These are phyloP conservation scores for Lasiosphaeria hispida DNA, from an alignment of 495 filamentous ascomycete species.

Conservation along the genomic window DNA sequence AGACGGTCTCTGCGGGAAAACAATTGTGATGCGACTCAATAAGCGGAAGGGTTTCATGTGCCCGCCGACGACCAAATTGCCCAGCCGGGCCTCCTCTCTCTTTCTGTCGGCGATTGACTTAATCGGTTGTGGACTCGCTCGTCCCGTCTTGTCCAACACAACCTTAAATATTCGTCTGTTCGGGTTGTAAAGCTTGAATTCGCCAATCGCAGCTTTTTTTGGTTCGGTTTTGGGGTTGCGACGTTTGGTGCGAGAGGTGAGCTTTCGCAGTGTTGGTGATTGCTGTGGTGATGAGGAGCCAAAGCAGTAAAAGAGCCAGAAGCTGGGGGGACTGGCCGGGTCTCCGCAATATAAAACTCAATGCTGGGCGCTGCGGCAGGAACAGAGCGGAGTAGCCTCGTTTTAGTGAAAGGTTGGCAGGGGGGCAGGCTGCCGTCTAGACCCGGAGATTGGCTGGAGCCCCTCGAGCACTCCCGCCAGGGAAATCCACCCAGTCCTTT, in stretches of 20 bases:
- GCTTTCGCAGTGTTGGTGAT: conserved; percentile 12
- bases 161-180: no score
- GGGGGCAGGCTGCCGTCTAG: not conserved
- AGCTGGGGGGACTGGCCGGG: conserved; percentile 6
- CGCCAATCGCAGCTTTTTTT: not conserved
- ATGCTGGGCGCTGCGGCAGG: conserved; percentile 28
- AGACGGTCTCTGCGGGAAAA: not conserved
- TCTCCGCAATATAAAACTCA: conserved; percentile 36
- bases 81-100: not conserved
- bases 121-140: conserved; percentile 2
- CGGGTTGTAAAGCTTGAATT: no score
- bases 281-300: conserved; percentile 28
- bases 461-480: not conserved
- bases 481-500: conserved; percentile 8
- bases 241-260: not conserved
- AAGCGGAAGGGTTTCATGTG: conserved; percentile 16
- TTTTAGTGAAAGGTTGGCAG: conserved; percentile 12
- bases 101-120: conserved; percentile 6
- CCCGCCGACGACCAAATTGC: not conserved
- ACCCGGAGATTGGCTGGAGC: not conserved
- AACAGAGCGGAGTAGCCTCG: conserved; percentile 26
- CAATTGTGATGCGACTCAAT: conserved; percentile 12
- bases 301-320: conserved; percentile 7
- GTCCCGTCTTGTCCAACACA: not conserved
- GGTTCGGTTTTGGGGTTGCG: conserved; percentile 1